Evolutionary conservation across 2,329 filamentous ascomycete species (phyloP).

Genomic region (Teratosphaeria gauchensis): DNA sequence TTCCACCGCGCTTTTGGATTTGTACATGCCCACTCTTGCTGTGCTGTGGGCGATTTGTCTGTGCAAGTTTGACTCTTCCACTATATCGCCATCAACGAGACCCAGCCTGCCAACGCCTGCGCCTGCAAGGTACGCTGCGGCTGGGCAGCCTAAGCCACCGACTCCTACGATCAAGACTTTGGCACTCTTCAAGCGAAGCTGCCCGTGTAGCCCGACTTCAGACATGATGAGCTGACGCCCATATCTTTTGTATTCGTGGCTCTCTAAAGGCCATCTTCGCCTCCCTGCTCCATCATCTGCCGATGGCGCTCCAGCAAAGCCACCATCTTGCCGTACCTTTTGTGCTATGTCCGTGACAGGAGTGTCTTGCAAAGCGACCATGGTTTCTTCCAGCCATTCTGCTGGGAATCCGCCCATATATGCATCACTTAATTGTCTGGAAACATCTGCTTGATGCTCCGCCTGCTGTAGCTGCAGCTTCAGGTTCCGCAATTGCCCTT

Average conservation of each 20-base stretch:
- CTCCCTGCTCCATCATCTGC: not conserved
- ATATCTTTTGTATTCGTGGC: slow-evolving; percentile 75
- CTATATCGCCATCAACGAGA: slow-evolving; percentile 75
- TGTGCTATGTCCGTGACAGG: slow-evolving; percentile 9
- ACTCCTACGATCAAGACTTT: slow-evolving; percentile 74
- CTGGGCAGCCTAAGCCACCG: slow-evolving; percentile 84
- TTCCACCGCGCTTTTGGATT: slow-evolving; percentile 61
- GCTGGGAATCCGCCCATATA: slow-evolving; percentile 32
- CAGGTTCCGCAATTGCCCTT: slow-evolving; percentile 31
- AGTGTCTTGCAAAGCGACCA: slow-evolving; percentile 11
- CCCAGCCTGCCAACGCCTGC: slow-evolving; percentile 78
- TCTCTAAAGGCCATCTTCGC: slow-evolving; percentile 55
- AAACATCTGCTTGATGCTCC: slow-evolving; percentile 23
- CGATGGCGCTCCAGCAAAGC: slow-evolving; percentile 1
- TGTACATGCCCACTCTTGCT: slow-evolving; percentile 59
- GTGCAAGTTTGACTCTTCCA: slow-evolving; percentile 86
- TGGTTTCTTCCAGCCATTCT: slow-evolving; percentile 34
- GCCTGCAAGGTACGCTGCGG: slow-evolving; percentile 83
- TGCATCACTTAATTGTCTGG: slow-evolving; percentile 18
- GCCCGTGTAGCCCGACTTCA: slow-evolving; percentile 67
- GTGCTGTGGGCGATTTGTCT: slow-evolving; percentile 78
- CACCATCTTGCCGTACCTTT: slow-evolving; percentile 13
- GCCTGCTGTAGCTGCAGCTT: slow-evolving; percentile 34
- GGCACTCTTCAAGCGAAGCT: slow-evolving; percentile 60
- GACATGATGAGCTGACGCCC: slow-evolving; percentile 85